phyloP scores from a whole-genome alignment of 2,329 filamentous ascomycete species.

The Ilyonectria robusta region DNA sequence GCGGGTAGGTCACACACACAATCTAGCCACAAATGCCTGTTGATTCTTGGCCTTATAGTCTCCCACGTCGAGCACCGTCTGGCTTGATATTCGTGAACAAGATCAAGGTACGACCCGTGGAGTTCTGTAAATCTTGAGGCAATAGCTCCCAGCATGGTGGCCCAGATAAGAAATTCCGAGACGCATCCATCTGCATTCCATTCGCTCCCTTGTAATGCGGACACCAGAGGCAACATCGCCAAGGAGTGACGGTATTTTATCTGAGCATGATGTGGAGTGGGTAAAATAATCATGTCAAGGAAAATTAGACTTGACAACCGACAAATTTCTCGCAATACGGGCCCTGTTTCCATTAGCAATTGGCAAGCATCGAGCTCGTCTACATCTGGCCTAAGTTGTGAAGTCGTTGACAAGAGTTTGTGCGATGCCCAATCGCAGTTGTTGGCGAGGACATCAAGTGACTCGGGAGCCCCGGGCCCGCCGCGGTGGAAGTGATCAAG shows the following conservation, averaged over 20 bases:
- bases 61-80: neutral
- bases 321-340: slow-evolving; percentile 2
- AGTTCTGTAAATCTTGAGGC: neutral
- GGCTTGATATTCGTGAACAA: neutral
- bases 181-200: neutral
- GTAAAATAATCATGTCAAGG: slow-evolving; percentile 1
- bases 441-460: slow-evolving; percentile 13
- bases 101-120: neutral
- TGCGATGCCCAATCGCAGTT: slow-evolving; percentile 14
- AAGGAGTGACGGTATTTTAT: slow-evolving; percentile 1
- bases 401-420: neutral
- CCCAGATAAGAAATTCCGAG: slow-evolving; percentile 1
- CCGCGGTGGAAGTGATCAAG: slow-evolving; percentile 10
- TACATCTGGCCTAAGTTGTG: neutral
- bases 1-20: neutral
- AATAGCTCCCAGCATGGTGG: neutral
- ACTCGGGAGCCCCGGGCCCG: neutral
- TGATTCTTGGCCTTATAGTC: neutral
- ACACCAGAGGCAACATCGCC: neutral
- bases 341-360: neutral
- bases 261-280: neutral
- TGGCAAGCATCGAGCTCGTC: neutral
- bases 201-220: neutral
- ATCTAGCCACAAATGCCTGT: neutral
- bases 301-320: slow-evolving; percentile 4